These are phyloP conservation scores for Populus simonii DNA, from an alignment of 345 rosid genomes.

Conservation along the genomic window DNA sequence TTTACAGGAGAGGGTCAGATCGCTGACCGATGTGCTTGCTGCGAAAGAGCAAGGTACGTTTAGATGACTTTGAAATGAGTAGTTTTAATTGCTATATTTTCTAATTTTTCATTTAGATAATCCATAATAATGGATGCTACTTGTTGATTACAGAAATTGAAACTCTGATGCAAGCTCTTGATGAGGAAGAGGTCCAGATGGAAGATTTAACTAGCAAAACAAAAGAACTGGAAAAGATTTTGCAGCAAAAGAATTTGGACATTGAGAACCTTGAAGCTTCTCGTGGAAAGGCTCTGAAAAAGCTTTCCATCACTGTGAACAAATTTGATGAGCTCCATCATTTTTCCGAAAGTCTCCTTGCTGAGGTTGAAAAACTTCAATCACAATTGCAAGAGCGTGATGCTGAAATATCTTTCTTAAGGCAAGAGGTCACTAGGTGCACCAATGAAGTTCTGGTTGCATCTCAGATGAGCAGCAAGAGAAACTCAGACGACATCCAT, in stretches of 20 bases:
- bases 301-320: conserved; percentile 71
- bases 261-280: conserved; percentile 78
- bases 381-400: conserved; percentile 80
- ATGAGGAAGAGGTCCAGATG: conserved; percentile 92
- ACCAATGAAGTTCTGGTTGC: conserved; percentile 78
- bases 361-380: conserved; percentile 88
- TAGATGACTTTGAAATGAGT: conserved; percentile 14
- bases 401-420: conserved; percentile 85
- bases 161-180: conserved; percentile 94
- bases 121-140: conserved; percentile 7
- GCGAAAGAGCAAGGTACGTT: conserved; percentile 83
- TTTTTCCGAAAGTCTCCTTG: conserved; percentile 72
- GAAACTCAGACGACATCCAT: conserved; percentile 52
- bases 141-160: conserved; percentile 63
- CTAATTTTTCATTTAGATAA: not conserved
- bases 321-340: conserved; percentile 96
- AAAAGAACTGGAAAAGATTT: conserved; percentile 50
- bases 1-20: conserved; percentile 53
- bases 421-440: conserved; percentile 96
- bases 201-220: conserved; percentile 64
- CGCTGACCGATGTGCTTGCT: conserved; percentile 46
- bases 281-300: conserved; percentile 73
- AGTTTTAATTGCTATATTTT: not conserved
- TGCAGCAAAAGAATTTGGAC: conserved; percentile 60
- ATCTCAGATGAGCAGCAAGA: conserved; percentile 57